These are phyloP conservation scores for Arthonia radiata DNA, from an alignment of 495 filamentous ascomycete genomes.

Conservation along the genomic window DNA sequence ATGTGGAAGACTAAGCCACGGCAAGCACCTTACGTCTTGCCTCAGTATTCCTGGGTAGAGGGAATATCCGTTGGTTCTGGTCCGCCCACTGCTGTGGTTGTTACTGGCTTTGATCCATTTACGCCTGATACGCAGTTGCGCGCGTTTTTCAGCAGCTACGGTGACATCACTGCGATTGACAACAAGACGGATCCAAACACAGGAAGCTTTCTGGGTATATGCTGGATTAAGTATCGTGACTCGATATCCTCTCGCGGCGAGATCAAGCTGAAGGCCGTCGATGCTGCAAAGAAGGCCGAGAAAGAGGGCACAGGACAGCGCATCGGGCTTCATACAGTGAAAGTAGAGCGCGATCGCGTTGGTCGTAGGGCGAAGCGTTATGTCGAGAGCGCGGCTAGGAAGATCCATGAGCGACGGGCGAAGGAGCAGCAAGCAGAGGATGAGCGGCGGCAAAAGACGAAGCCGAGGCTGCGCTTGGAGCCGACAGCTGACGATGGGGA, in stretches of 20 bases:
- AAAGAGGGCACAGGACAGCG: constrained; percentile 36
- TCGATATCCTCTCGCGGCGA: constrained; percentile 24
- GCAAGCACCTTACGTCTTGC: constrained; percentile 49
- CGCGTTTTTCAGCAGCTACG: constrained; percentile 64
- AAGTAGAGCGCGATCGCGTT: constrained; percentile 71
- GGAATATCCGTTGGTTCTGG: constrained; percentile 66
- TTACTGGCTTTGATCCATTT: constrained; percentile 82
- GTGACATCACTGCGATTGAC: constrained; percentile 66
- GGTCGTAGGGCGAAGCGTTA: constrained; percentile 52
- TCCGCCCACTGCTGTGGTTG: constrained; percentile 69
- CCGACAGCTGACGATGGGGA: constrained; percentile 1
- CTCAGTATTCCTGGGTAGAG: constrained; percentile 52
- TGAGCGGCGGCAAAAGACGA: constrained; percentile 7
- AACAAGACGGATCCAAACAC: constrained; percentile 84
- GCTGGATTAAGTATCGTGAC: constrained; percentile 71
- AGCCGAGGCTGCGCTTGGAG: constrained; percentile 7
- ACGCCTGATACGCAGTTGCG: constrained; percentile 51
- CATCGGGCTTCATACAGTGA: constrained; percentile 48
- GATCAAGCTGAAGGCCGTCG: constrained; percentile 34
- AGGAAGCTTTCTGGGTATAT: constrained; percentile 79
- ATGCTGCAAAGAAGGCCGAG: constrained; percentile 57
- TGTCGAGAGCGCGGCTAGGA: constrained; percentile 36
- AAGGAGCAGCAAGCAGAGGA: constrained; percentile 11
- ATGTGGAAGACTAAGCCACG: constrained; percentile 53
- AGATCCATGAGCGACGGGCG: constrained; percentile 22